A percentile compares a stretch with the other conserved stretches of the same genome.
phyloP scores from a whole-genome alignment of 345 rosid genomes.

The Bretschneidera sinensis region DNA sequence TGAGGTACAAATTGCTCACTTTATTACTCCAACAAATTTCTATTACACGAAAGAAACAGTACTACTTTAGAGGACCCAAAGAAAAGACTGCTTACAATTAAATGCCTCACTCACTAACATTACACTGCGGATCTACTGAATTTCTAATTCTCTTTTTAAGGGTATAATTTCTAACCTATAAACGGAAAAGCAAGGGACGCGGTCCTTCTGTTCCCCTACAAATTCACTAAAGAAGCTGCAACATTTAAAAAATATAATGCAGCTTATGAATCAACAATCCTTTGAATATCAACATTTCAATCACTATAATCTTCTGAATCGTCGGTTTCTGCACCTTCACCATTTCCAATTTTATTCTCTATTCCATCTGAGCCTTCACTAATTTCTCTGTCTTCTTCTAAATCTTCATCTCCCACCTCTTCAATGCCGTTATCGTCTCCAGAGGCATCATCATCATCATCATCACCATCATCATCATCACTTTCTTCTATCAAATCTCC shows the following conservation, averaged over 20 bases:
- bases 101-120: background rate
- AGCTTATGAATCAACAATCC: conserved; percentile 4
- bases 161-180: background rate
- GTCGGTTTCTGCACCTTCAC: conserved; percentile 40
- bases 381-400: conserved; percentile 41
- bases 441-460: no score
- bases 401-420: conserved; percentile 30
- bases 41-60: background rate
- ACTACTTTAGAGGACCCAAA: background rate
- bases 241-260: conserved; percentile 20
- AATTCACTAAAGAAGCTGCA: conserved; percentile 14
- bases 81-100: background rate
- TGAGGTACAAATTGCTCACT: background rate
- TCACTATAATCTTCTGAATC: conserved; percentile 79
- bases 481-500: conserved; percentile 42
- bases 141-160: background rate
- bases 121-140: background rate
- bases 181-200: background rate
- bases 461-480: conserved; percentile 63
- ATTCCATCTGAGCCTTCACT: conserved; percentile 48
- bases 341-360: conserved; percentile 28
- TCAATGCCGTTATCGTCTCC: conserved; percentile 34
- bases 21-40: background rate
- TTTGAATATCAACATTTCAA: conserved; percentile 14
- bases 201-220: background rate